Percentiles rank a stretch among this genome's conserved stretches.
Conservation (phyloP, 148 eudicot genomes). For the Nyssa sinensis region DNA sequence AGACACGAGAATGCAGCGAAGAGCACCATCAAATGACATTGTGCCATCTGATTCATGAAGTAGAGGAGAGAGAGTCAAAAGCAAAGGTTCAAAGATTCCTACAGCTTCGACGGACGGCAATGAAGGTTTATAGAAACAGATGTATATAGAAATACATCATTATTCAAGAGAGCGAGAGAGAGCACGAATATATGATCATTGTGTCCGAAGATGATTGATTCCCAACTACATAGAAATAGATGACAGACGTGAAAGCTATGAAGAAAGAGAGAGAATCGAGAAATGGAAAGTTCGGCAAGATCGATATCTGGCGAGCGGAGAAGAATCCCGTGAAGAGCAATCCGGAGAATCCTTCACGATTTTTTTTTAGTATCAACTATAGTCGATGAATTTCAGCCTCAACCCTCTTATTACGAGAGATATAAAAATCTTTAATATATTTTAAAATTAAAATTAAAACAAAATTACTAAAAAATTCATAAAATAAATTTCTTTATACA, state of each 20-base stretch:
- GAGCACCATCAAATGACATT: constrained; percentile 22
- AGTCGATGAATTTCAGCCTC: too few species aligned
- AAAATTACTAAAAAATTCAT: too few species aligned
- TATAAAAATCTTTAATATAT: too few species aligned
- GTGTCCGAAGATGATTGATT: background rate
- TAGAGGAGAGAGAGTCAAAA: constrained; percentile 4
- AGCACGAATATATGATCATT: background rate
- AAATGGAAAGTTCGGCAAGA: background rate
- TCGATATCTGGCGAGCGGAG: background rate
- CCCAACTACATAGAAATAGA: background rate
- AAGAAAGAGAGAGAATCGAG: background rate
- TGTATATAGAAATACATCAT: background rate
- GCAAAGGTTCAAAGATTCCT: constrained; percentile 7
- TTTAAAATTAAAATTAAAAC: too few species aligned
- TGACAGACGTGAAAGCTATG: constrained; percentile 15
- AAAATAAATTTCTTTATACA: too few species aligned
- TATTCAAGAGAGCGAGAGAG: background rate
- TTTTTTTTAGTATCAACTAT: too few species aligned
- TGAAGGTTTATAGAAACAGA: background rate
- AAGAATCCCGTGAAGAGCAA: constrained; percentile 19
- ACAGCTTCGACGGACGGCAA: background rate
- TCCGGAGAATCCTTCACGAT: background rate
- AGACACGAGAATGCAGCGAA: constrained; percentile 29
- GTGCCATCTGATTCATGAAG: constrained; percentile 30
- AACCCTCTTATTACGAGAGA: too few species aligned